These are phyloP conservation scores for Lavandula angustifolia DNA, from an alignment of 257 asterid species.

Conservation along the genomic window DNA sequence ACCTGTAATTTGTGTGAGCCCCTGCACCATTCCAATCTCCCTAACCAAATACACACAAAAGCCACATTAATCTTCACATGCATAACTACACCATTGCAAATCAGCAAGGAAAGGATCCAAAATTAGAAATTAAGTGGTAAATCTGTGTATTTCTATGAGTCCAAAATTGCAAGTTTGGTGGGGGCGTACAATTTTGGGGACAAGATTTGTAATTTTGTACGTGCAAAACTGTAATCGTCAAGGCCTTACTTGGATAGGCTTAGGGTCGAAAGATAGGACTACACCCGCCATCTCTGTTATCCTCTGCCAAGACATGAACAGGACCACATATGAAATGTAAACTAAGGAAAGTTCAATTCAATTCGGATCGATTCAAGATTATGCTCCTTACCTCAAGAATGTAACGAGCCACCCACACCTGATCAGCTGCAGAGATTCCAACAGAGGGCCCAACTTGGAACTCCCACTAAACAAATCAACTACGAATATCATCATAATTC, in stretches of 20 bases:
- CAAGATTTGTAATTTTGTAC: too few relatives aligned
- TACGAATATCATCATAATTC: too few relatives aligned
- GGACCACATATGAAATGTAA: not conserved
- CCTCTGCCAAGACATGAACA: constrained; percentile 50
- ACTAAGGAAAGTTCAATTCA: not conserved
- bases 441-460: constrained; percentile 83
- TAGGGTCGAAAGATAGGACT: constrained; percentile 70
- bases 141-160: too few relatives aligned
- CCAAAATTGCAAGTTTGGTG: too few relatives aligned
- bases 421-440: constrained; percentile 75
- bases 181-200: too few relatives aligned
- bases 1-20: constrained; percentile 65
- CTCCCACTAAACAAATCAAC: constrained; percentile 53
- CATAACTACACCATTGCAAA: too few relatives aligned
- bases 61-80: too few relatives aligned
- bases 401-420: constrained; percentile 82
- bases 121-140: too few relatives aligned
- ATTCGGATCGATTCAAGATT: not conserved
- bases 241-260: constrained; percentile 43
- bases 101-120: too few relatives aligned
- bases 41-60: not conserved
- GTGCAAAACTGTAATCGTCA: too few relatives aligned
- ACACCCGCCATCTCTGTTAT: constrained; percentile 79
- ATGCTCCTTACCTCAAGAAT: constrained; percentile 58
- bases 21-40: constrained; percentile 78